These are phyloP conservation scores for Nitzschia palea DNA, from an alignment of 108 stramenopile genomes.

Conservation along the genomic window DNA sequence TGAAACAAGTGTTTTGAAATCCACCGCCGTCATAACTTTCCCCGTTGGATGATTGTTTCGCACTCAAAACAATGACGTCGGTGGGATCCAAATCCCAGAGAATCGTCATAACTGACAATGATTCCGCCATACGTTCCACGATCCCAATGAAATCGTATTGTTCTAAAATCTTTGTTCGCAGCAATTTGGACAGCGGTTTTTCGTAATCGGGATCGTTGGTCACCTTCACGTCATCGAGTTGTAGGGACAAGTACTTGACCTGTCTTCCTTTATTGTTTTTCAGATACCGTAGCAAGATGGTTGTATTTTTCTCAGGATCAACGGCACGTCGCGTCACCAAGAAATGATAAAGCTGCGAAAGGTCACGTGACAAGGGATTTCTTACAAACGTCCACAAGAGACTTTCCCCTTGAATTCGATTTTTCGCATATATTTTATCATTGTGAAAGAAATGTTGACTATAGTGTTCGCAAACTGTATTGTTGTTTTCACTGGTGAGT, in stretches of 20 bases:
- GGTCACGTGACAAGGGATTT: slow-evolving; percentile 36
- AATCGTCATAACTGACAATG: slow-evolving; percentile 23
- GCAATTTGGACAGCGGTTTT: no score
- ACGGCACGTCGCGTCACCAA: slow-evolving; percentile 28
- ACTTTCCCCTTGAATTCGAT: neutral
- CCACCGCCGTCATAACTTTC: no score
- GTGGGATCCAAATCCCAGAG: slow-evolving; percentile 4
- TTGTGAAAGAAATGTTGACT: slow-evolving; percentile 5
- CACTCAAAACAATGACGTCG: slow-evolving; percentile 16
- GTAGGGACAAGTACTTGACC: no score
- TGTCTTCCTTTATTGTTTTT: no score
- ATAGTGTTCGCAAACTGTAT: no score
- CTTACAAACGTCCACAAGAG: slow-evolving; percentile 41
- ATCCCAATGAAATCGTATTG: slow-evolving; percentile 10
- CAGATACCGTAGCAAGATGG: no score
- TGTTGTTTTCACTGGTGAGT: no score
- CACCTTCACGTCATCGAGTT: no score
- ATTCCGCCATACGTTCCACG: slow-evolving; percentile 18
- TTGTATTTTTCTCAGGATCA: no score
- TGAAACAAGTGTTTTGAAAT: no score
- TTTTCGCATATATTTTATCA: neutral
- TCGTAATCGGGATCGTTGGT: no score
- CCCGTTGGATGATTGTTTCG: slow-evolving; percentile 11
- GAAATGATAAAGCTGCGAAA: slow-evolving; percentile 47
- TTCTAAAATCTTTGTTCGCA: slow-evolving; percentile 4